Percentiles rank a stretch among this genome's conserved stretches.
Evolutionary conservation across 2,329 filamentous ascomycete species (phyloP).

Genomic region (Fusarium humuli): DNA sequence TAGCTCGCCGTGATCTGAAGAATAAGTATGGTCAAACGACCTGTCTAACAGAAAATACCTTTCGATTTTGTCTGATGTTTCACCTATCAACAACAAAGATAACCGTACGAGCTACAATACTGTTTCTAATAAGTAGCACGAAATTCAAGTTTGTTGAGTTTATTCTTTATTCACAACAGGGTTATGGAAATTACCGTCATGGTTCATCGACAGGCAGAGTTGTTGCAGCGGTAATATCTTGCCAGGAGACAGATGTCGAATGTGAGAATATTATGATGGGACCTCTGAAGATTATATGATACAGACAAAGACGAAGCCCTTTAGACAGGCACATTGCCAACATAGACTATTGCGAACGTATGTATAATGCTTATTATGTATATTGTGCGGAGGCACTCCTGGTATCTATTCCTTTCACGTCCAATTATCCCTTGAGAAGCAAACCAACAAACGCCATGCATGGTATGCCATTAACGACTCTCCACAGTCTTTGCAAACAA

Average conservation of each 20-base stretch:
- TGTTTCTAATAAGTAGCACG: too few species aligned
- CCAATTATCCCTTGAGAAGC: neutral
- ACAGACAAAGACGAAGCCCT: neutral
- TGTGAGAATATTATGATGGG: too few species aligned
- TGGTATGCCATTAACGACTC: constrained; percentile 19
- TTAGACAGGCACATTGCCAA: neutral
- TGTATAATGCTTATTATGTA: neutral
- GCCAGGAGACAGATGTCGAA: too few species aligned
- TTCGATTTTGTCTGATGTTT: neutral
- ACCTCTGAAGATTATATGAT: neutral
- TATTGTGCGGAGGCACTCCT: neutral
- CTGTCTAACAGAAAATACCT: neutral
- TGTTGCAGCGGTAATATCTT: too few species aligned
- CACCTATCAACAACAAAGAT: neutral
- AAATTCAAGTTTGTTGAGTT: too few species aligned
- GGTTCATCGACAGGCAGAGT: too few species aligned
- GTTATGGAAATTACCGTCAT: too few species aligned
- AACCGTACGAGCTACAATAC: neutral
- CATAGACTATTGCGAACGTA: neutral
- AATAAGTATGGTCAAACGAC: neutral
- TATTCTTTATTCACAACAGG: too few species aligned
- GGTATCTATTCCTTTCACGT: neutral
- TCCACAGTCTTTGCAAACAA: constrained; percentile 45
- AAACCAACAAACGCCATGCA: neutral
- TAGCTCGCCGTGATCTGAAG: neutral